Evolutionary conservation across 139 green algal species (phyloP).

Genomic region (Asterochloris erici): DNA sequence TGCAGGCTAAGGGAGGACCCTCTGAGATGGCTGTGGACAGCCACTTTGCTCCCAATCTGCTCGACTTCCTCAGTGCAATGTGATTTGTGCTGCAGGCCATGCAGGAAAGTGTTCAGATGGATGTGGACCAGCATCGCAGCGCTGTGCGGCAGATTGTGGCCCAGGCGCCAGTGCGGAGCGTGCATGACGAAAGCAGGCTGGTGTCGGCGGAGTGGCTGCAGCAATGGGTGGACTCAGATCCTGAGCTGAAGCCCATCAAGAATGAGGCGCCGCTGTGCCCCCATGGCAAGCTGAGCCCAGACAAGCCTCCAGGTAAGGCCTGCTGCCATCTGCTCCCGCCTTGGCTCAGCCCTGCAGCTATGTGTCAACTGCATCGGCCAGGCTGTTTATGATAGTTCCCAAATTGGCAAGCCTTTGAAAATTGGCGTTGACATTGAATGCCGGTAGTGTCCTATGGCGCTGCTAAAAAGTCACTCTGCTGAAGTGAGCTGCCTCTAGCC

Average conservation of each 20-base stretch:
- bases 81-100: neutral
- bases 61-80: too few relatives aligned
- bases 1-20: too few relatives aligned
- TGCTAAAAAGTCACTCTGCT: too few relatives aligned
- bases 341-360: neutral
- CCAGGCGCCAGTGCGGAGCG: slow-evolving; percentile 4
- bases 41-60: too few relatives aligned
- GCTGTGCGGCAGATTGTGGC: slow-evolving; percentile 34
- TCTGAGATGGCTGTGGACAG: too few relatives aligned
- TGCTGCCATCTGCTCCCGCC: neutral
- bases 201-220: slow-evolving; percentile 37
- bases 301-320: slow-evolving; percentile 16
- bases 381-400: too few relatives aligned
- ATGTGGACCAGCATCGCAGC: neutral
- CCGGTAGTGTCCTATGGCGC: too few relatives aligned
- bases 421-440: too few relatives aligned
- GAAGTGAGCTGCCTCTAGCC: too few relatives aligned
- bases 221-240: slow-evolving; percentile 34
- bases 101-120: neutral
- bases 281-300: slow-evolving; percentile 49
- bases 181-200: slow-evolving; percentile 22
- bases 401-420: too few relatives aligned
- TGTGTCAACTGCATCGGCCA: neutral
- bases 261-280: slow-evolving; percentile 51
- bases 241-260: slow-evolving; percentile 33